These are phyloP conservation scores for Epicoccum nigrum DNA, from an alignment of 2,329 filamentous ascomycete genomes.

Conservation along the genomic window DNA sequence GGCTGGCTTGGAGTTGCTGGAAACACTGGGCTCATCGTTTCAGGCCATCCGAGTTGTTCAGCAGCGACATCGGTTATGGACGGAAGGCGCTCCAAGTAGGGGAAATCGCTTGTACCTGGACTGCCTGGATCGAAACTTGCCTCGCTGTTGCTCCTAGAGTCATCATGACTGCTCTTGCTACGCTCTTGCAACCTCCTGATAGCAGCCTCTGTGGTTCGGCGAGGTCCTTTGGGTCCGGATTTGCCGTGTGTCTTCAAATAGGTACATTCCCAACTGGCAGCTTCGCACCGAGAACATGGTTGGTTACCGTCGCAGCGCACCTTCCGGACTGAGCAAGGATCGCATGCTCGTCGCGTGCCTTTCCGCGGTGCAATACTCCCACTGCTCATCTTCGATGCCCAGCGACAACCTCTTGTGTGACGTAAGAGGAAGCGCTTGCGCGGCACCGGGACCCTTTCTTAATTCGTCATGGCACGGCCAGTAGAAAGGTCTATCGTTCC, in stretches of 20 bases:
- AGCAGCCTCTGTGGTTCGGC: slow-evolving; percentile 43
- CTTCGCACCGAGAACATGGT: slow-evolving; percentile 42
- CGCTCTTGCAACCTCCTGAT: slow-evolving; percentile 42
- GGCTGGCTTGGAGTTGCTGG: slow-evolving; percentile 21
- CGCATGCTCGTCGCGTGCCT: slow-evolving; percentile 45
- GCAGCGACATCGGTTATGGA: slow-evolving; percentile 26
- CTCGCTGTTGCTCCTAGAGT: slow-evolving; percentile 41
- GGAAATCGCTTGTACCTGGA: slow-evolving; percentile 35
- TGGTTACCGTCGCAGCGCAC: slow-evolving; percentile 44
- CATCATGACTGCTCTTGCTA: slow-evolving; percentile 31
- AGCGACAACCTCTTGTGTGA: slow-evolving; percentile 20
- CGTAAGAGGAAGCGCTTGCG: slow-evolving; percentile 23
- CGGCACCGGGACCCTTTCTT: slow-evolving; percentile 23
- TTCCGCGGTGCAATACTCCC: slow-evolving; percentile 40
- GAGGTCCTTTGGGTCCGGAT: slow-evolving; percentile 45
- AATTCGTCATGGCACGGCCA: slow-evolving; percentile 31
- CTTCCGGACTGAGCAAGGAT: slow-evolving; percentile 45
- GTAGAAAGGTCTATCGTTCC: slow-evolving; percentile 10
- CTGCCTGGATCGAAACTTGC: slow-evolving; percentile 42
- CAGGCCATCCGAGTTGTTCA: slow-evolving; percentile 35
- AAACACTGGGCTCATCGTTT: slow-evolving; percentile 28
- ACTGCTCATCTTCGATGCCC: slow-evolving; percentile 27
- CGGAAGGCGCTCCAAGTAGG: slow-evolving; percentile 32
- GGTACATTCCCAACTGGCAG: slow-evolving; percentile 46
- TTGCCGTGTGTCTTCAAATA: slow-evolving; percentile 47